Conservation (phyloP, 257 asterid genomes). For the Lycium ferocissimum region DNA sequence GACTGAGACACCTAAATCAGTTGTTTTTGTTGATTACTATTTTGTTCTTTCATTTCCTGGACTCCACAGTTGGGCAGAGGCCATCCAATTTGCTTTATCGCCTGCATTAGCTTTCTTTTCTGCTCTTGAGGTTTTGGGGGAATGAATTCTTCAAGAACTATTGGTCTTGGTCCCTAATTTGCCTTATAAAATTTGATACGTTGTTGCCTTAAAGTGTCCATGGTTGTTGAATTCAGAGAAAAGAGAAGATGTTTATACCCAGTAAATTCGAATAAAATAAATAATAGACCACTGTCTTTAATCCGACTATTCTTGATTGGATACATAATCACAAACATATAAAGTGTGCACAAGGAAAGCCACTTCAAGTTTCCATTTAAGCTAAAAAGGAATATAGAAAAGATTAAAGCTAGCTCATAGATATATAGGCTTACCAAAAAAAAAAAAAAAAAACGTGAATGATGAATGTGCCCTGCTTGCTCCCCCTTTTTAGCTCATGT, state of each 20-base stretch:
- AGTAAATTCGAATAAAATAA: too few species aligned
- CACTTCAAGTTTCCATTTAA: too few species aligned
- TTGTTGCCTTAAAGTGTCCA: conserved; percentile 90
- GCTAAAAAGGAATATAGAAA: background rate
- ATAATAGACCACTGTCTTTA: too few species aligned
- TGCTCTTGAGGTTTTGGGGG: conserved; percentile 40
- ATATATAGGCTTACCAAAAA: too few species aligned
- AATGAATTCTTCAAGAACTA: conserved; percentile 83
- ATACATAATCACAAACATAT: too few species aligned
- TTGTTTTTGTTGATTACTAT: too few species aligned
- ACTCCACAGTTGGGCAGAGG: conserved; percentile 90
- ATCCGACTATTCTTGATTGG: background rate
- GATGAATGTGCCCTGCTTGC: too few species aligned
- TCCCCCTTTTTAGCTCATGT: too few species aligned
- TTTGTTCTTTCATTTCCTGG: conserved; percentile 46
- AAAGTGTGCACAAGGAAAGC: too few species aligned
- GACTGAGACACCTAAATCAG: conserved; percentile 23
- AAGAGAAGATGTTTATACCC: too few species aligned
- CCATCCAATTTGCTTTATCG: conserved; percentile 93
- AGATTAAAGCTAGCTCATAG: conserved; percentile 25
- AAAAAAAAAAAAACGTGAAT: too few species aligned
- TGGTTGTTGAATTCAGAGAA: conserved; percentile 48
- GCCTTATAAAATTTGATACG: conserved; percentile 56
- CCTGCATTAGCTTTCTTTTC: conserved; percentile 43
- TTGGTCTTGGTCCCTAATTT: conserved; percentile 52